Evolutionary conservation across 2,329 filamentous ascomycete species (phyloP).

Genomic region (Corniculantispora saksenae): DNA sequence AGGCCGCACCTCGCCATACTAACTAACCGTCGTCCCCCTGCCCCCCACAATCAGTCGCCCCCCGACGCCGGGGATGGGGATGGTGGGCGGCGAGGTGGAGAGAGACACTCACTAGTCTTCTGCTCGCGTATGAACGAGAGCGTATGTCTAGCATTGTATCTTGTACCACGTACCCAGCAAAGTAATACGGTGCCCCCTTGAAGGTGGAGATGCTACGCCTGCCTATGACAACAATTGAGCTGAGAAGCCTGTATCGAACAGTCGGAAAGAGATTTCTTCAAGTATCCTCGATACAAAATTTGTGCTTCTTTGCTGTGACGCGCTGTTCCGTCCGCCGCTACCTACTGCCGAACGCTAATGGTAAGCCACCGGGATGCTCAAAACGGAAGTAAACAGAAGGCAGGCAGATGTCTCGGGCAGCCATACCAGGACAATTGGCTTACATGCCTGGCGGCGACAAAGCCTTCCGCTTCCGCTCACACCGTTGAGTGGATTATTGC

Average conservation of each 20-base stretch:
- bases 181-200: background rate
- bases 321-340: background rate
- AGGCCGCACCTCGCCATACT: background rate
- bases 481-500: background rate
- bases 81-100: slow-evolving; percentile 12
- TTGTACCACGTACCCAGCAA: background rate
- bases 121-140: background rate
- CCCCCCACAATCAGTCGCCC: slow-evolving; percentile 11
- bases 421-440: slow-evolving; percentile 11
- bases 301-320: background rate
- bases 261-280: background rate
- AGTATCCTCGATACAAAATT: background rate
- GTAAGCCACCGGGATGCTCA: slow-evolving; percentile 17
- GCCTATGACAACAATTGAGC: background rate
- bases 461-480: background rate
- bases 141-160: background rate
- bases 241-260: background rate
- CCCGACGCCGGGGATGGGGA: slow-evolving; percentile 6
- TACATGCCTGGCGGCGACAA: slow-evolving; percentile 9
- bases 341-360: background rate
- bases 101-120: slow-evolving; percentile 9
- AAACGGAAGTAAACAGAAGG: slow-evolving; percentile 12
- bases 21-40: slow-evolving; percentile 8
- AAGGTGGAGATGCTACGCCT: slow-evolving; percentile 2
- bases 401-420: slow-evolving; percentile 9